phyloP scores from a whole-genome alignment of 179 eudicot genomes.

The Sideroxylon spinosum region DNA sequence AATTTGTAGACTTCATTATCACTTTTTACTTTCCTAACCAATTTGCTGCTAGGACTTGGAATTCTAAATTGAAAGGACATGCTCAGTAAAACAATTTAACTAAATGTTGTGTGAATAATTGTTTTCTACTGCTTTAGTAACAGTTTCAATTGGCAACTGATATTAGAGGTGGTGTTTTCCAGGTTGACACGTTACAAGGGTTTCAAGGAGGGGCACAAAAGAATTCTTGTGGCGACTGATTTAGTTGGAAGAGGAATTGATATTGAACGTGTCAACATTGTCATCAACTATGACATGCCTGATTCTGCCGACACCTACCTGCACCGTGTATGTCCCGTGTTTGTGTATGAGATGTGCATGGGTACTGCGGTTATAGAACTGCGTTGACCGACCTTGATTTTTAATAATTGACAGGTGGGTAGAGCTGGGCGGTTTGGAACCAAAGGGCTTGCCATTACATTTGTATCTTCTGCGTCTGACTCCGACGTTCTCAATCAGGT shows the following conservation, averaged over 20 bases:
- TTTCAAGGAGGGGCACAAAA: conserved; percentile 86
- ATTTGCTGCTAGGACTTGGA: no score
- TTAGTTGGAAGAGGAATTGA: conserved; percentile 94
- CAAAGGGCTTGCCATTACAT: conserved; percentile 91
- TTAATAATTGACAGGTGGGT: conserved; percentile 51
- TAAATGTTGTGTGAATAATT: neutral
- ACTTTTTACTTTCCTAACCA: no score
- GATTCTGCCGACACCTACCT: conserved; percentile 95
- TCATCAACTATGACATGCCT: conserved; percentile 96
- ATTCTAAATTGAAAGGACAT: neutral
- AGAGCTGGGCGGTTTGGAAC: conserved; percentile 93
- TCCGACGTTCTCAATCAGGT: conserved; percentile 87
- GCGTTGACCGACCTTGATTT: conserved; percentile 5
- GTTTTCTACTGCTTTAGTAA: neutral
- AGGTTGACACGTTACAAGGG: conserved; percentile 90
- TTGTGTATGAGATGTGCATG: neutral
- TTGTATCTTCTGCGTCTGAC: conserved; percentile 81
- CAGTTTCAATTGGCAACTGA: neutral
- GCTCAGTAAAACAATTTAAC: neutral
- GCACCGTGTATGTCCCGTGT: conserved; percentile 54
- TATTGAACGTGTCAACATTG: conserved; percentile 92
- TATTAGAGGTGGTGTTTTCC: conserved; percentile 6
- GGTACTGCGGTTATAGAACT: neutral
- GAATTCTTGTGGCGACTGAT: conserved; percentile 97
- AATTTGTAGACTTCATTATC: no score